Base-by-base conservation (phyloP, 805 yeast species). In the Vanderwaltozyma tropicalis region DNA sequence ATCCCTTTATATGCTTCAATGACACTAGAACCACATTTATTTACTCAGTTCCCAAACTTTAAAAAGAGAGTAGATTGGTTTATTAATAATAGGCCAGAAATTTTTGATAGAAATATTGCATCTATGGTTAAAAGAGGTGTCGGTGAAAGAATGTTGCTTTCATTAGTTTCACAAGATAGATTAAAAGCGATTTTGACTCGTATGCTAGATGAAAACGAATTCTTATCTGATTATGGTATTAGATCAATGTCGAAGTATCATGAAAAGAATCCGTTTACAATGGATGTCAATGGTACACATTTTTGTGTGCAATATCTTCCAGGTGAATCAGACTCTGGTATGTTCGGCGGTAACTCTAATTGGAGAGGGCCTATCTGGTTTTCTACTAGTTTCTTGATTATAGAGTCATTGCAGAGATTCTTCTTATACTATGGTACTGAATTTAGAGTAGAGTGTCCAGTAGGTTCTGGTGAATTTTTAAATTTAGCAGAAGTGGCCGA, bases 281-380 rank as follows among this genome's bases (percentile, higher is more conserved):
- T 86, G 89, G 72, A 78, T 46, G 94, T 87, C 31, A 70, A 83
- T 57, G 94, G 94, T 14, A 69, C 75, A 47, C 66, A 69, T 28
- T 87, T 78, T 60, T 64, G 68, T 32, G 88, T 85, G 24, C 71
- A 72, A 41, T 85, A 86, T 59, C 71, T 85, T 38, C 80, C 94
- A 5, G 95, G 94, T 22, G 95, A 85, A 54, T 81, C 94, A 21
- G 89, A 85, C 55, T 80, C 94, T 5, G 95, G 95, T 5, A 74
- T 88, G 74, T 87, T 87, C 69, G 96, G 96, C 35, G 96, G 96
- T 41, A 87, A 87, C 59, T 86, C 95, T 17, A 87, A 87, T 62
- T 87, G 96, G 96, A 72, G 96, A 59, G 96, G 96, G 2, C 96
- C 96, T 13, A 86, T 87, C 48, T 87, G 96, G 96, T 86, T 87